phyloP scores from a whole-genome alignment of 371 early-diverging fungal genomes.

The Dichotomocladium elegans region DNA sequence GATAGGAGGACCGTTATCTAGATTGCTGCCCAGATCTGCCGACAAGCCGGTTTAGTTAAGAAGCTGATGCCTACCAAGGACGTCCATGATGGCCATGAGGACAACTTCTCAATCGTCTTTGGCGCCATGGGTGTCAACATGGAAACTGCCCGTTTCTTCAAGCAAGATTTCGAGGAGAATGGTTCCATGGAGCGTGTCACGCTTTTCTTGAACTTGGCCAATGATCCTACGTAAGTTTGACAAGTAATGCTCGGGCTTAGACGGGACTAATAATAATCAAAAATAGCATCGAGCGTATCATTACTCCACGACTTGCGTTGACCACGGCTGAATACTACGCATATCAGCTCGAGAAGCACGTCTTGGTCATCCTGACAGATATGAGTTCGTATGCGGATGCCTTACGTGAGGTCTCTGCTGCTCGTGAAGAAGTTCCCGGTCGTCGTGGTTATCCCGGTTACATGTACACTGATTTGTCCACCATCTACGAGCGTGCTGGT shows the following conservation, averaged over 20 bases:
- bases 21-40: conserved; percentile 99
- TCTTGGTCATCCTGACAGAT: conserved; percentile 99
- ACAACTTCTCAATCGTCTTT: conserved; percentile 99
- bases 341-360: conserved; percentile 99
- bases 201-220: conserved; percentile 99
- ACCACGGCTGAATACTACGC: conserved; percentile 99
- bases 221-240: conserved; percentile 96
- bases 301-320: conserved; percentile 99
- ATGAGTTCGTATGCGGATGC: conserved; percentile 99
- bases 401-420: conserved; percentile 99
- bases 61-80: conserved; percentile 84
- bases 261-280: not conserved
- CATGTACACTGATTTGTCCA: conserved; percentile 99
- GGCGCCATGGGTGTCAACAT: conserved; percentile 99
- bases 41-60: conserved; percentile 99
- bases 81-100: conserved; percentile 97
- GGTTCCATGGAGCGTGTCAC: conserved; percentile 99
- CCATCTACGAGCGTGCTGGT: conserved; percentile 99
- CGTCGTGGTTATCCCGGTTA: conserved; percentile 99
- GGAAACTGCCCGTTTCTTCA: conserved; percentile 99
- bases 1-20: too few relatives aligned
- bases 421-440: conserved; percentile 99
- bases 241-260: not conserved
- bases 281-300: conserved; percentile 97
- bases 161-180: conserved; percentile 99